Evolutionary conservation across 306 rosid genomes (phyloP).

Genomic region (Dalbergia oliveri): DNA sequence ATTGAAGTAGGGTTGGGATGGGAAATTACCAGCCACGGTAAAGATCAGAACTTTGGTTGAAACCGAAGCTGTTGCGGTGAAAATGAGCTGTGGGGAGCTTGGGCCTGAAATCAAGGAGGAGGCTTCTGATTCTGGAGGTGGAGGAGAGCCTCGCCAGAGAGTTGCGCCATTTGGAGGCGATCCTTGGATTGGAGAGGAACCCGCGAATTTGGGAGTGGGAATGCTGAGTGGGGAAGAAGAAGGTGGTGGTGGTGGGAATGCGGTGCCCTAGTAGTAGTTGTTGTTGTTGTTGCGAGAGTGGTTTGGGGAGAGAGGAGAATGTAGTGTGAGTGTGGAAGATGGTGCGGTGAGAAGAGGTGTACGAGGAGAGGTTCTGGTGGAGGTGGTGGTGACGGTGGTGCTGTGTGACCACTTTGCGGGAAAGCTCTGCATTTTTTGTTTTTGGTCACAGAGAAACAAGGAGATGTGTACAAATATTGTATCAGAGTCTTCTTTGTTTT

Average conservation of each 20-base stretch:
- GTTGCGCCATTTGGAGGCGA: constrained; percentile 51
- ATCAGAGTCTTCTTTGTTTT: no score
- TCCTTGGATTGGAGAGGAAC: constrained; percentile 54
- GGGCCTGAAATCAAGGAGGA: constrained; percentile 43
- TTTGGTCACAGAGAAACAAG: neutral
- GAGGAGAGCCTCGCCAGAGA: constrained; percentile 46
- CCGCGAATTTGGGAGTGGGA: constrained; percentile 51
- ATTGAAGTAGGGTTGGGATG: neutral
- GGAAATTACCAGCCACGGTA: constrained; percentile 62
- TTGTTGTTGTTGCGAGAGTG: constrained; percentile 23
- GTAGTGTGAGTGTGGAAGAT: constrained; percentile 41
- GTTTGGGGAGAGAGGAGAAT: constrained; percentile 49
- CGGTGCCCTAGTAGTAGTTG: constrained; percentile 18
- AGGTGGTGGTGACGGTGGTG: constrained; percentile 13
- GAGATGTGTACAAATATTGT: neutral
- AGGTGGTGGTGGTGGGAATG: constrained; percentile 37
- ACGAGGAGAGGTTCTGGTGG: constrained; percentile 40
- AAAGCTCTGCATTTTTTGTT: constrained; percentile 61
- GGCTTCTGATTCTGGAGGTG: constrained; percentile 4
- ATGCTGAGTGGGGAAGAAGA: constrained; percentile 26
- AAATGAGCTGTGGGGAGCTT: constrained; percentile 49
- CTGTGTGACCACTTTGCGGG: constrained; percentile 47
- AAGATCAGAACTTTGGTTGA: constrained; percentile 38
- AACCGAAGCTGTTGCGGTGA: constrained; percentile 46
- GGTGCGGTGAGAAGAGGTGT: constrained; percentile 19